A percentile compares a stretch with the other conserved stretches of the same genome.
These are phyloP conservation scores for Rubia tinctorum DNA, from an alignment of 305 asterid genomes.

Conservation along the genomic window DNA sequence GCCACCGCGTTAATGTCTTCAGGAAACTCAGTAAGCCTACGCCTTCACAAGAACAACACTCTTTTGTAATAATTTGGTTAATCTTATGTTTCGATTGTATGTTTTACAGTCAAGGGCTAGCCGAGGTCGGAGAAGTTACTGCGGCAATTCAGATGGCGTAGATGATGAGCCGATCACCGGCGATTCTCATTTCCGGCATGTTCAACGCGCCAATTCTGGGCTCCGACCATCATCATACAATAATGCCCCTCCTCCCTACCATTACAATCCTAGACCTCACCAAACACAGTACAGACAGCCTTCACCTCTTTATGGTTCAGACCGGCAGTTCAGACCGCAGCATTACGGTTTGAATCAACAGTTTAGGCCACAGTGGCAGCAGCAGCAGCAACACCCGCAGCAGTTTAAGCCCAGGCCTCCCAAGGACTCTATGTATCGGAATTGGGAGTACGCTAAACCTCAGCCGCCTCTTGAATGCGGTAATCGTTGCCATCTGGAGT, in stretches of 20 bases:
- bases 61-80: neutral
- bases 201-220: conserved; percentile 47
- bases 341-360: conserved; percentile 37
- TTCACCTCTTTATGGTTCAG: conserved; percentile 23
- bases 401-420: conserved; percentile 53
- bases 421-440: conserved; percentile 67
- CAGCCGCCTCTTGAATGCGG: conserved; percentile 64
- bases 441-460: conserved; percentile 68
- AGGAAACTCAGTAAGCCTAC: conserved; percentile 42
- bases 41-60: neutral
- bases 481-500: conserved; percentile 16
- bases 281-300: conserved; percentile 29
- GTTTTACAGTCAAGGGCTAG: conserved; percentile 46
- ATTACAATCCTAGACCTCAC: conserved; percentile 39
- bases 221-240: conserved; percentile 25
- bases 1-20: conserved; percentile 45
- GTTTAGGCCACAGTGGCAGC: conserved; percentile 52
- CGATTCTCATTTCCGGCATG: conserved; percentile 54
- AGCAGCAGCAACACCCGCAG: conserved; percentile 50
- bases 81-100: neutral
- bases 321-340: conserved; percentile 32
- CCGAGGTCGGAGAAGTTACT: conserved; percentile 54
- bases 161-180: conserved; percentile 38
- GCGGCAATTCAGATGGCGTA: conserved; percentile 36
- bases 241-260: conserved; percentile 13